Percentiles rank a stretch among this genome's conserved stretches.
phyloP scores from a whole-genome alignment of 2,329 filamentous ascomycete species.

The Podosphaera leucotricha region DNA sequence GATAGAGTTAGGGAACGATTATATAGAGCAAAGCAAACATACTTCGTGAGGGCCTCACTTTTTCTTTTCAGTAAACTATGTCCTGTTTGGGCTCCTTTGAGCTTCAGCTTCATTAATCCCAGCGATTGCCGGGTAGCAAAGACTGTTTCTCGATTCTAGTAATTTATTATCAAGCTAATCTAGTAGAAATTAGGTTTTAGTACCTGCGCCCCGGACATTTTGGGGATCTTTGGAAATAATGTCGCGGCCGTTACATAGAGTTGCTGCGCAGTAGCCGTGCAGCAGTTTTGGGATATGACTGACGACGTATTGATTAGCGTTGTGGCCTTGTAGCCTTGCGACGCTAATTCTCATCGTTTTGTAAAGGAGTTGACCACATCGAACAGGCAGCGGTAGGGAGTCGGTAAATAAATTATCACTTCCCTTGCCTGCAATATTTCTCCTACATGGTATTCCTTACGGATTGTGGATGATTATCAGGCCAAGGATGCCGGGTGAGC shows the following conservation, averaged over 20 bases:
- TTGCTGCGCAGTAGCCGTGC: neutral
- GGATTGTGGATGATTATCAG: slow-evolving; percentile 3
- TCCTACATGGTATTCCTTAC: neutral
- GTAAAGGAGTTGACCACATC: neutral
- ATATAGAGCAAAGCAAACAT: slow-evolving; percentile 16
- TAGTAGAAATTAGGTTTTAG: slow-evolving; percentile 3
- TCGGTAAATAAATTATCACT: neutral
- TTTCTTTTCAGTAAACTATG: slow-evolving; percentile 93
- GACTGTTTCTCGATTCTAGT: slow-evolving; percentile 77
- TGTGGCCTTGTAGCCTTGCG: neutral
- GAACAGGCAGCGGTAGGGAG: neutral
- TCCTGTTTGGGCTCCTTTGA: slow-evolving; percentile 78
- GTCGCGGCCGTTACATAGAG: neutral
- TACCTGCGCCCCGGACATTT: slow-evolving; percentile 31
- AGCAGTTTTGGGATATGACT: too few species aligned
- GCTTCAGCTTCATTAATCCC: slow-evolving; percentile 91
- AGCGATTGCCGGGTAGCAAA: slow-evolving; percentile 95
- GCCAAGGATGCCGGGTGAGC: slow-evolving; percentile 17
- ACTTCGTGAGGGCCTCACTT: slow-evolving; percentile 96
- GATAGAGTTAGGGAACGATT: slow-evolving; percentile 2
- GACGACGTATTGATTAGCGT: neutral
- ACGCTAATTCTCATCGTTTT: neutral
- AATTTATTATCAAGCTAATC: slow-evolving; percentile 5
- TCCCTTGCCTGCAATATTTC: neutral
- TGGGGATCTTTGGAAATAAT: slow-evolving; percentile 5